phyloP scores from a whole-genome alignment of 257 asterid genomes.

The Apocynum venetum region DNA sequence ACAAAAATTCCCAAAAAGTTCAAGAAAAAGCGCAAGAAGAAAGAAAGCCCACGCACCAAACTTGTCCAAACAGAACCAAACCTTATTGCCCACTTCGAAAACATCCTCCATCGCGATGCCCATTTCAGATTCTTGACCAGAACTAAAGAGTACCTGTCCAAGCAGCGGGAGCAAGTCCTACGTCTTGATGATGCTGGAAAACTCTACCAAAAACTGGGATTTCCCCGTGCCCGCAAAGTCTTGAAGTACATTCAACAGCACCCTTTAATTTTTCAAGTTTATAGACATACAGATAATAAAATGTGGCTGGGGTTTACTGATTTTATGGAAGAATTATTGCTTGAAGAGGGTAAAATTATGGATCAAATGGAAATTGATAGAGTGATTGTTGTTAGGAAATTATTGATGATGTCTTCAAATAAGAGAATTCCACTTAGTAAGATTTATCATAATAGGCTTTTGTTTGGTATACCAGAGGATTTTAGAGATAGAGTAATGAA shows the following conservation, averaged over 20 bases:
- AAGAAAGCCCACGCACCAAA: conserved; percentile 69
- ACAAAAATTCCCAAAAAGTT: conserved; percentile 86
- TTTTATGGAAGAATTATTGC: conserved; percentile 49
- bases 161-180: conserved; percentile 66
- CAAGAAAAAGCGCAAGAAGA: conserved; percentile 63
- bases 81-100: conserved; percentile 55
- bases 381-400: conserved; percentile 57
- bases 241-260: conserved; percentile 58
- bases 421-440: conserved; percentile 68
- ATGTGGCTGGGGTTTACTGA: conserved; percentile 87
- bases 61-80: conserved; percentile 72
- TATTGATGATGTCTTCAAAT: conserved; percentile 72
- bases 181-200: conserved; percentile 83
- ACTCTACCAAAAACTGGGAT: conserved; percentile 77
- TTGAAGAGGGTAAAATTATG: conserved; percentile 34
- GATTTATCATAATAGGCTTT: conserved; percentile 65
- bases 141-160: conserved; percentile 68
- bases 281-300: conserved; percentile 68
- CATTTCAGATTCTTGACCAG: conserved; percentile 66
- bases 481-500: conserved; percentile 66
- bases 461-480: conserved; percentile 83
- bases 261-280: conserved; percentile 61
- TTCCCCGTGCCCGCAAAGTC: conserved; percentile 85
- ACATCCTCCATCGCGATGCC: conserved; percentile 55
- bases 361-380: conserved; percentile 48